Conservation (phyloP, 140 eudicot genomes). For the Oenanthe javanica region DNA sequence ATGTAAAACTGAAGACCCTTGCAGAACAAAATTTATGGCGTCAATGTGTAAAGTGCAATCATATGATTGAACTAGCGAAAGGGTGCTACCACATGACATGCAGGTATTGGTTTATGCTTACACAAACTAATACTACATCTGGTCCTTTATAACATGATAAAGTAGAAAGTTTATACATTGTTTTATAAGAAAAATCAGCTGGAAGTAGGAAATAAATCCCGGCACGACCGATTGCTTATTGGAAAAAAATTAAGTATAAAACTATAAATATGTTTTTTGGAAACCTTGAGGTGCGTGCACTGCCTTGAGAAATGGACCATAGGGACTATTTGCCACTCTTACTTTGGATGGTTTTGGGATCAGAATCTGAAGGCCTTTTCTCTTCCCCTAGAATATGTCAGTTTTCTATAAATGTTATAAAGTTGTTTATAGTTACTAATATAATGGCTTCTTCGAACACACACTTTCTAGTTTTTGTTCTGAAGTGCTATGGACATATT, state of each 20-base stretch:
- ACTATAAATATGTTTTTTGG: neutral
- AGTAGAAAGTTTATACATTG: too few species aligned
- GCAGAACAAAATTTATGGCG: constrained; percentile 76
- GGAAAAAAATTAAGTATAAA: neutral
- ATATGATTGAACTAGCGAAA: constrained; percentile 72
- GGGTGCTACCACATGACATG: constrained; percentile 98
- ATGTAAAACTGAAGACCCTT: constrained; percentile 54
- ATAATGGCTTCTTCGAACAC: neutral
- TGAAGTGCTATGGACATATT: neutral
- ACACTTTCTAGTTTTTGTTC: neutral
- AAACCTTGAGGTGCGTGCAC: neutral
- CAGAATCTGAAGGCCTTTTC: neutral
- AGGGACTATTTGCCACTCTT: neutral
- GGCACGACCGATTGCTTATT: too few species aligned
- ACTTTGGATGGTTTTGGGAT: neutral
- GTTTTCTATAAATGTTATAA: neutral
- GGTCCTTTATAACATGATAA: neutral
- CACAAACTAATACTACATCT: too few species aligned
- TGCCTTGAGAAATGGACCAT: neutral
- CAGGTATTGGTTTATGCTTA: constrained; percentile 41
- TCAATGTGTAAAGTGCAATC: constrained; percentile 78
- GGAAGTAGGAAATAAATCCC: too few species aligned
- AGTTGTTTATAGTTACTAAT: neutral
- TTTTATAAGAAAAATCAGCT: too few species aligned
- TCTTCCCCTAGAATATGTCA: neutral